Percentiles rank a stretch among this genome's conserved stretches.
phyloP scores from a whole-genome alignment of 164 flowering plant species.

The Chimonanthus praecox region DNA sequence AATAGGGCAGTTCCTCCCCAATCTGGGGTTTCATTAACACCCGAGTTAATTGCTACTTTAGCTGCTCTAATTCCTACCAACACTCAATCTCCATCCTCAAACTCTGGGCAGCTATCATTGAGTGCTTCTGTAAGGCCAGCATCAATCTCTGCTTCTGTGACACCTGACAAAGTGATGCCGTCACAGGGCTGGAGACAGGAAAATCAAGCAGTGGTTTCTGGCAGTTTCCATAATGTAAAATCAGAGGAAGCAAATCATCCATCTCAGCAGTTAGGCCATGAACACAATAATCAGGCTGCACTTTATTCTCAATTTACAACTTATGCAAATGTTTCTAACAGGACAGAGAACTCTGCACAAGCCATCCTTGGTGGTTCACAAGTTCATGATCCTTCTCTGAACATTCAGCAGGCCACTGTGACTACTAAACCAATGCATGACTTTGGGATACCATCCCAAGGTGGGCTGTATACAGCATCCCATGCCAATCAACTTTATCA shows the following conservation, averaged over 20 bases:
- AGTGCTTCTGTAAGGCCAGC: slow-evolving; percentile 26
- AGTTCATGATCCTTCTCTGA: slow-evolving; percentile 34
- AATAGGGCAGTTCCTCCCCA: slow-evolving; percentile 33
- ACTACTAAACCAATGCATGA: slow-evolving; percentile 33
- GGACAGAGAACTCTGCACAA: slow-evolving; percentile 28
- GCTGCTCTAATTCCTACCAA: slow-evolving; percentile 59
- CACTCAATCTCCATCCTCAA: slow-evolving; percentile 33
- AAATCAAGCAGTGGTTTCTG: slow-evolving; percentile 11
- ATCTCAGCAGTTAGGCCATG: slow-evolving; percentile 39
- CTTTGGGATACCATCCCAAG: slow-evolving; percentile 34
- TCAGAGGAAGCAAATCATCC: slow-evolving; percentile 37
- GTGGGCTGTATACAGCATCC: slow-evolving; percentile 39
- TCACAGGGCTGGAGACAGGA: slow-evolving; percentile 57
- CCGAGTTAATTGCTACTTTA: slow-evolving; percentile 84
- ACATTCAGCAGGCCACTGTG: slow-evolving; percentile 18
- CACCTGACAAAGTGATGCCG: slow-evolving; percentile 25
- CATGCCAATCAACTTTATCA: slow-evolving; percentile 49
- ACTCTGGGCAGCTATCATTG: slow-evolving; percentile 21
- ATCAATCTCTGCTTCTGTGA: slow-evolving; percentile 21
- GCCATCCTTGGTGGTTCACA: slow-evolving; percentile 24
- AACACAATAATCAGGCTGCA: slow-evolving; percentile 28
- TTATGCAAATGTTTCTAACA: slow-evolving; percentile 25
- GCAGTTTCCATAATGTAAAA: slow-evolving; percentile 9
- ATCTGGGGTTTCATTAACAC: slow-evolving; percentile 62
- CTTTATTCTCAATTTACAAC: slow-evolving; percentile 28